Evolutionary conservation across 2,329 filamentous ascomycete genomes (phyloP), one percentile per base, ranked within the genome.

Genomic region (Chrysoporthe austroafricana): DNA sequence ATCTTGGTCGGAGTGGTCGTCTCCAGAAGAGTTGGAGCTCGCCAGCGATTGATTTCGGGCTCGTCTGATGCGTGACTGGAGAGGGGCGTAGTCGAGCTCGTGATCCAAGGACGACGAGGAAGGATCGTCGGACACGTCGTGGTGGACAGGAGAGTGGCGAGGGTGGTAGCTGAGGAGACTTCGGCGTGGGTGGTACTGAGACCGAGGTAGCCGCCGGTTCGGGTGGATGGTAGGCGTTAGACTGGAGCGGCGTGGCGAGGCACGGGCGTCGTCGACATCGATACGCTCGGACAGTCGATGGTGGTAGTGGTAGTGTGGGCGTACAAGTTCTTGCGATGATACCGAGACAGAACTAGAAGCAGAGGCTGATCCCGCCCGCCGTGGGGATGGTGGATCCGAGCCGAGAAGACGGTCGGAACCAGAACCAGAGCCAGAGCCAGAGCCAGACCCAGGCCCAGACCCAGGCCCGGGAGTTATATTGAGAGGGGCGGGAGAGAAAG

Each of bases 221-320:
- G 62, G 68, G 62, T 65, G 66, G 26, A 68, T 65, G 32, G 64
- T 62, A 21, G 68, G 65, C 13, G 68, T 69, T 32, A 62, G 62
- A 46, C 68, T 69, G 46, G 65, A 48, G 63, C 62, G 65, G 44
- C 65, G 65, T 62, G 65, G 65, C 62, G 57, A 62, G 58, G 16
- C 46, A 34, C 34, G 60, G 63, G 48, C 2, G 39, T 36, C 26
- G 16, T 66, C 34, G 36, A 62, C 54, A 58, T 48, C 63, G 32
- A 18, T 34, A 61, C 57, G 59, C 59, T 57, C 43, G 67, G 42
- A 64, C 57, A n/a, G 62, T 34, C 36, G 57, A 36, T n/a, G 61
- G 61, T 46, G 48, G 42, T 61, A 61, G 58, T 54, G 34, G 43
- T 44, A 21, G 48, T 50, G 66, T 62, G 66, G 63, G 50, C 56